Evolutionary conservation across 306 rosid genomes (phyloP).

Genomic region (Acacia melanoxylon): DNA sequence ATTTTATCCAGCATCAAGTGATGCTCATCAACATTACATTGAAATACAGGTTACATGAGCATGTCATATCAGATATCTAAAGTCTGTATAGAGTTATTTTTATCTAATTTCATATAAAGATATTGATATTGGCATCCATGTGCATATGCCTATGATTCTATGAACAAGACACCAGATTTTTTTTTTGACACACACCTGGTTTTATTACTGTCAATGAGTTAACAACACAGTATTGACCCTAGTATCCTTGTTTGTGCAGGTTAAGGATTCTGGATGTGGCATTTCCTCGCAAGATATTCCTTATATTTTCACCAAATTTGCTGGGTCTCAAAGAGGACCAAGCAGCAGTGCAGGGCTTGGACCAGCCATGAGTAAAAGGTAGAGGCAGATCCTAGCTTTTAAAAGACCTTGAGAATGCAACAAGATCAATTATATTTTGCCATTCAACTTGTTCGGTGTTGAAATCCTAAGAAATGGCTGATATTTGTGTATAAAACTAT

Average conservation of each 20-base stretch:
- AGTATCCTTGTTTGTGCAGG: constrained; percentile 50
- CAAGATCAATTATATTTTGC: no score
- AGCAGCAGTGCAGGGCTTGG: constrained; percentile 77
- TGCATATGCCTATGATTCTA: neutral
- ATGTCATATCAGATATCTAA: neutral
- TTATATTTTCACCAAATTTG: constrained; percentile 70
- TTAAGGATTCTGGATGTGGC: constrained; percentile 93
- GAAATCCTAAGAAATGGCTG: neutral
- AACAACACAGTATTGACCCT: constrained; percentile 11
- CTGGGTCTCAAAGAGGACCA: constrained; percentile 60
- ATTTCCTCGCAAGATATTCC: constrained; percentile 75
- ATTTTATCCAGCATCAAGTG: constrained; percentile 64
- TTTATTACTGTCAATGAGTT: neutral
- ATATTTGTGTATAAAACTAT: neutral
- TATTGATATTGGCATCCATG: neutral
- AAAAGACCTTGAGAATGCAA: neutral
- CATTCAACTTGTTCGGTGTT: neutral
- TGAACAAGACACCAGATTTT: constrained; percentile 4
- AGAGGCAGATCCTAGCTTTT: neutral
- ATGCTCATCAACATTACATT: constrained; percentile 67
- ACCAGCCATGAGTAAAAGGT: constrained; percentile 93
- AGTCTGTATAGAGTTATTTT: neutral
- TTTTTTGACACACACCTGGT: neutral
- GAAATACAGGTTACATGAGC: constrained; percentile 65
- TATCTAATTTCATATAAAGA: neutral